Evolutionary conservation across 1,139 yeast species (phyloP), one percentile per base, ranked within the genome.

Genomic region (Lodderomyces elongisporus): DNA sequence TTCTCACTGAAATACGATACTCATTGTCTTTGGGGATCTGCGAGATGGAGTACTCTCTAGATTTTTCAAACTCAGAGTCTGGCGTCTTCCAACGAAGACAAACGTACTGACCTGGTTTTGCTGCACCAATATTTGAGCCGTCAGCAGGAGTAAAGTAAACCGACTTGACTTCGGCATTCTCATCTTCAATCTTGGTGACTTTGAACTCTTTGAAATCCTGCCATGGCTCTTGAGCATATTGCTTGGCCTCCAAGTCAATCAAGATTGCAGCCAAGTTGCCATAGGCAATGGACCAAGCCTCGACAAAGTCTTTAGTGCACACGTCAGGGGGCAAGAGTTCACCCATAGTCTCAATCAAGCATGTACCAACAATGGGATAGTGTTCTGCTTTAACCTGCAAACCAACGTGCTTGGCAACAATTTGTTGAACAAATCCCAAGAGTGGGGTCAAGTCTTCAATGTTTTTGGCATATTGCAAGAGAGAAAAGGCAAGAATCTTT

Each of bases 201-300:
- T 51, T 59, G 46, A 79, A 79, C 13, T 64, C 61, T 42, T 73
- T 68, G 61, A 75, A 78, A 3, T 75, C 79, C 17, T 57, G 47
- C 85, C 85, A 79, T 13, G 68, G 66, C 27, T 58, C 60, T 27
- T 54, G 46, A 15, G 54, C 50, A 49, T 78, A 80, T 44, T 65
- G 53, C 5, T 56, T 56, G 35, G 57, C 59, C 54, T 81, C 89
- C 20, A 74, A 70, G 31, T 64, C 60, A 47, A 81, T 81, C 44
- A 81, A 64, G 12, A 77, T 52, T 40, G 74, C 68, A 3, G 88
- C 88, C 41, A 81, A 64, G 41, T 73, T 77, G 26, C 71, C 73
- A 52, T 80, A 81, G 2, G 88, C 87, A 30, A 61, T 69, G 17
- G 65, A 62, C 85, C 87, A 80, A n/a, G 85, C 85, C 22, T 57